Percentiles rank a stretch among this genome's conserved stretches.
These are phyloP conservation scores for Agastache rugosa DNA, from an alignment of 257 asterid genomes.

Conservation along the genomic window DNA sequence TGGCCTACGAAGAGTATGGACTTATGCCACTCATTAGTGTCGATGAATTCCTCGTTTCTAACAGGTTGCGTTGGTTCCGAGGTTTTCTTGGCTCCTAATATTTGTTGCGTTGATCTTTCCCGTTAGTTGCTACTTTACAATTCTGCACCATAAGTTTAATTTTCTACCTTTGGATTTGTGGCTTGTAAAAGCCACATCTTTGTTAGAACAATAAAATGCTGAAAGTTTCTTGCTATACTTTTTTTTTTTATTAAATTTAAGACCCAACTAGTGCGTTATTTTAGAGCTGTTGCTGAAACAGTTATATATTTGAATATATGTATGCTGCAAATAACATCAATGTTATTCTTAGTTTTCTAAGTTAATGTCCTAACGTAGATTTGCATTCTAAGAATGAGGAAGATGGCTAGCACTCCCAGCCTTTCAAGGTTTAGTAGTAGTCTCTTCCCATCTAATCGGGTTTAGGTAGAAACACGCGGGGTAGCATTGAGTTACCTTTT, in stretches of 20 bases:
- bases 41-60: neutral
- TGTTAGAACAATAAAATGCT: neutral
- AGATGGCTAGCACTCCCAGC: neutral
- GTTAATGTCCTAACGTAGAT: neutral
- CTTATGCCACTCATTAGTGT: neutral
- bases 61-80: neutral
- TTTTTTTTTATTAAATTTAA: neutral
- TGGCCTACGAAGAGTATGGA: constrained; percentile 21
- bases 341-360: no score
- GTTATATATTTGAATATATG: neutral
- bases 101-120: constrained; percentile 12
- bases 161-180: constrained; percentile 25
- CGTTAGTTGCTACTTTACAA: constrained; percentile 5
- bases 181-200: constrained; percentile 2
- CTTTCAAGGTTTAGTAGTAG: neutral
- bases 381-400: neutral
- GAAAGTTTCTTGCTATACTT: neutral
- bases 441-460: neutral
- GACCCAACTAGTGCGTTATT: neutral
- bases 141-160: constrained; percentile 16
- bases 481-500: neutral
- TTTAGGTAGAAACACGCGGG: neutral
- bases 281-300: neutral
- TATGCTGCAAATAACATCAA: neutral
- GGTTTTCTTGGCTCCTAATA: constrained; percentile 8